Evolutionary conservation across 2,329 filamentous ascomycete species (phyloP), one percentile per base, ranked within the genome.

Genomic region (Zymoseptoria pseudotritici): DNA sequence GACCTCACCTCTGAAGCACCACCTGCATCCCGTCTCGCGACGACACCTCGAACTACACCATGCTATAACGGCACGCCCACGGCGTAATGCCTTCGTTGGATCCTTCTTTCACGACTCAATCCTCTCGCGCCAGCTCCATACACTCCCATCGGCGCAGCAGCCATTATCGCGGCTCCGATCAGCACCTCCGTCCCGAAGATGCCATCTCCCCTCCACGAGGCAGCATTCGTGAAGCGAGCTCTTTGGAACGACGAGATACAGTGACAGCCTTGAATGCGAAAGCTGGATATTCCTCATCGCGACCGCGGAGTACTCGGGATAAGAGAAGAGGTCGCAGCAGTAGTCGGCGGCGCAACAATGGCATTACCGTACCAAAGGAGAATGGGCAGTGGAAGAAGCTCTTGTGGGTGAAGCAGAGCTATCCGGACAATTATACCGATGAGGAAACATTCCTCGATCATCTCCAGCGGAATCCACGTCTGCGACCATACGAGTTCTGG

Each of bases 371-470:
- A 19, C 50, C 57, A 13, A 57, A 55, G 13, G 50, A 29, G 4
- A 61, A 63, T 52, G 84, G 85, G 55, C 84, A 84, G 10, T 97
- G 93, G 90, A 96, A 95, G 81, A 97, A 97, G 79, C 77, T 99
- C 65, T 83, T 99, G 58, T 99, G 94, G 94, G 92, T 99, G 71
- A 96, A 96, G 77, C 94, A 97, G 74, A 90, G 89, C 36, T 96
- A 95, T 72, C 92, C 94, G n/a, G 94, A 99, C 75, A 99, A 99
- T 75, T 97, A 97, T 73, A 97, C 94, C 50, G 94, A 99, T 73
- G 91, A 94, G 72, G 90, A 90, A 61, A 97, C 94, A 1, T 99
- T 99, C 70, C 86, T 99, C 66, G 93, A 97, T 72, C 91, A 96
- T 69, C 84, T 99, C 19, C 93, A 99, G 75, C 86, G 92, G 54